phyloP scores from a whole-genome alignment of 164 flowering plant species.

The Magnolia officinalis region DNA sequence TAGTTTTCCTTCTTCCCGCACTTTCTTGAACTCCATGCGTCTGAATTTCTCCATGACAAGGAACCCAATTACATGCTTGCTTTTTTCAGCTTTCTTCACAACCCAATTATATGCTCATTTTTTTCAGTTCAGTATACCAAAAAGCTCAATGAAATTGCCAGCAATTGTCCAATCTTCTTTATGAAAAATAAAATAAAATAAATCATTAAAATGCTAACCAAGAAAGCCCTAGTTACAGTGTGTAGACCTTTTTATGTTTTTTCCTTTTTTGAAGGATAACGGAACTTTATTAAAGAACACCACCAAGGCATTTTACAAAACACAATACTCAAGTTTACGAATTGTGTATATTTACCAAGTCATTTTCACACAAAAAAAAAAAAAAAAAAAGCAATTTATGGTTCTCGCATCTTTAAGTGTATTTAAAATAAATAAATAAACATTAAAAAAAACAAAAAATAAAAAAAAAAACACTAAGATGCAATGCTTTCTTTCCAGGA shows the following conservation, averaged over 20 bases:
- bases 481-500: background rate
- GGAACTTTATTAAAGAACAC: too few relatives aligned
- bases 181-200: background rate
- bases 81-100: background rate
- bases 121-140: background rate
- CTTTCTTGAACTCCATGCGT: constrained; percentile 46
- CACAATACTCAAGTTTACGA: too few relatives aligned
- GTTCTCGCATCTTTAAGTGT: background rate
- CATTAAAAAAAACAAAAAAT: too few relatives aligned
- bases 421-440: too few relatives aligned
- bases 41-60: constrained; percentile 20
- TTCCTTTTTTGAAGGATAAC: too few relatives aligned
- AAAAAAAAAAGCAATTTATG: background rate
- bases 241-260: too few relatives aligned
- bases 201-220: background rate
- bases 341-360: background rate
- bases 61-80: background rate
- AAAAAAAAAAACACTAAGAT: background rate
- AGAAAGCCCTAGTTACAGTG: background rate
- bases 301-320: too few relatives aligned
- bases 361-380: background rate
- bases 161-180: background rate
- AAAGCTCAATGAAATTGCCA: background rate
- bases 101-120: background rate
- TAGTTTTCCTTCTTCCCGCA: constrained; percentile 76